phyloP scores from a whole-genome alignment of 176 grass and related monocot species.

The Neostapfia colusana region DNA sequence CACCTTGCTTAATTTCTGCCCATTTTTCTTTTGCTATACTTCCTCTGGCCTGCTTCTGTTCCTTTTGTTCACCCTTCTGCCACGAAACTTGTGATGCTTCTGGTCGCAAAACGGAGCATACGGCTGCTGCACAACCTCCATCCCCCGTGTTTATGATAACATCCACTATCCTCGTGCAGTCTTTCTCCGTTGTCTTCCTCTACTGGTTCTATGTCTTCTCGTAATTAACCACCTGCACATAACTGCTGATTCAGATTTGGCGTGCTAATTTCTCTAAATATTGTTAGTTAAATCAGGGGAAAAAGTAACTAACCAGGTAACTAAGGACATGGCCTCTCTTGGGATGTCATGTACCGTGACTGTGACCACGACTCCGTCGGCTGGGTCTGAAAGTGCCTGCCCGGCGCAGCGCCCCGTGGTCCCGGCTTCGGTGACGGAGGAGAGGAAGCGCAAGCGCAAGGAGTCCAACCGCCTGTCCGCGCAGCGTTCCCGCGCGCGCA shows the following conservation, averaged over 20 bases:
- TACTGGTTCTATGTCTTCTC: constrained; percentile 99
- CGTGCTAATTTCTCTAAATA: constrained; percentile 15
- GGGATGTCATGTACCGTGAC: not conserved
- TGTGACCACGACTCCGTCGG: not conserved
- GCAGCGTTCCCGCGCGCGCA: constrained; percentile 69
- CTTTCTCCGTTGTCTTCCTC: constrained; percentile 83
- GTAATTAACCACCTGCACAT: constrained; percentile 35
- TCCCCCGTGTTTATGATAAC: constrained; percentile 65
- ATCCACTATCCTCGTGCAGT: constrained; percentile 65
- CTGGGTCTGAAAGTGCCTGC: constrained; percentile 10
- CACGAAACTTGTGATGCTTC: constrained; percentile 31
- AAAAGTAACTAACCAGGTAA: constrained; percentile 28
- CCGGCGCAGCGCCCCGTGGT: not conserved
- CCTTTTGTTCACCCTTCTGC: too few species aligned
- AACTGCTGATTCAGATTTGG: not conserved
- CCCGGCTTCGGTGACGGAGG: constrained; percentile 29
- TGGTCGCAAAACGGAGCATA: constrained; percentile 27
- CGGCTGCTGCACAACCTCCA: not conserved
- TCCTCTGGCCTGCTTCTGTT: not conserved
- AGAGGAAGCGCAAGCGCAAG: constrained; percentile 72
- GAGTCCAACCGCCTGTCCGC: too few species aligned
- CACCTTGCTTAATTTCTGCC: constrained; percentile 31
- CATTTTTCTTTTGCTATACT: constrained; percentile 18
- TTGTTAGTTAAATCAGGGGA: not conserved
- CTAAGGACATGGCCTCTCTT: constrained; percentile 51